Evolutionary conservation across 306 rosid genomes (phyloP).

Genomic region (Oxytropis ochrocephala): DNA sequence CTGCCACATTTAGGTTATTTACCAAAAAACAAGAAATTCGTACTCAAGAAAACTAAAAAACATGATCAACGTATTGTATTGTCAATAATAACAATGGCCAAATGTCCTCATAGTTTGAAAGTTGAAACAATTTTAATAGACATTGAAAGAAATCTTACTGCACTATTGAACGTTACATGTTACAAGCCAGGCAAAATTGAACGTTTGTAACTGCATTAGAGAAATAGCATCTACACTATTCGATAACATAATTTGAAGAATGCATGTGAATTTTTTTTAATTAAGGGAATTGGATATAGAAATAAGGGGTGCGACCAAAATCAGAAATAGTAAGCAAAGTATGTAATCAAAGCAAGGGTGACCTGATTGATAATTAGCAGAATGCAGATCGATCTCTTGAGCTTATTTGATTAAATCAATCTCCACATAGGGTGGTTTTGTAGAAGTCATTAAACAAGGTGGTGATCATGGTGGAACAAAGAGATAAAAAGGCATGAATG

Average conservation of each 20-base stretch:
- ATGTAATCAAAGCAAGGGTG: neutral
- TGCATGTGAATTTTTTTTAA: no score
- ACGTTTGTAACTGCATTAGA: neutral
- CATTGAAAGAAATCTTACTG: neutral
- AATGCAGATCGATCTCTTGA: conserved; percentile 21
- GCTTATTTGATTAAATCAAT: conserved; percentile 4
- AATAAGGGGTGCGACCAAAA: neutral
- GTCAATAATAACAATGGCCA: neutral
- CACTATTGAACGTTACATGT: no score
- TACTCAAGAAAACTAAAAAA: conserved; percentile 1
- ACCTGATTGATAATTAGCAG: conserved; percentile 9
- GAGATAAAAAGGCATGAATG: neutral
- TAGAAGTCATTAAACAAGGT: neutral
- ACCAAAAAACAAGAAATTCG: neutral
- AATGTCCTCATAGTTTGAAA: neutral
- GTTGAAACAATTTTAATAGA: conserved; percentile 3
- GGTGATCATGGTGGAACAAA: neutral
- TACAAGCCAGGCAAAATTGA: neutral
- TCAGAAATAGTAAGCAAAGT: neutral
- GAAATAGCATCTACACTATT: neutral
- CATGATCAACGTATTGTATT: neutral
- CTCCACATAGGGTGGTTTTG: neutral
- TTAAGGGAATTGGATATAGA: neutral
- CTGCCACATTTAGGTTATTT: neutral
- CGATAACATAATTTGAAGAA: conserved; percentile 1